Conservation (phyloP, 1,284 basidiomycete genomes). For the Melanopsichium pennsylvanicum region DNA sequence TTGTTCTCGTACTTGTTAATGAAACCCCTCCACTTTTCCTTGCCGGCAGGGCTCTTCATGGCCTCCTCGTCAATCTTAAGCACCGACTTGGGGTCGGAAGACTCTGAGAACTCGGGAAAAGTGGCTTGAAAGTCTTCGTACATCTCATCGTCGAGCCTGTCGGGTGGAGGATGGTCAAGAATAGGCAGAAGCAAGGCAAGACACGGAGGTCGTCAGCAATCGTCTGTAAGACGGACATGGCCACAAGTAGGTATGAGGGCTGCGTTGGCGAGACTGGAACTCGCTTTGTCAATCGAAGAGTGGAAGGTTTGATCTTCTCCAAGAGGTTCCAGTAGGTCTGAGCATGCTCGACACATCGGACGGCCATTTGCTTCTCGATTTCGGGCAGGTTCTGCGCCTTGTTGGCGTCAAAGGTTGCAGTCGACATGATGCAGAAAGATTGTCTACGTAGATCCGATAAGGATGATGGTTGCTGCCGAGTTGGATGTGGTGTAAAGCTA, state of each 20-base stretch:
- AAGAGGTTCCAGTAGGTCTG: slow-evolving; percentile 96
- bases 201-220: neutral
- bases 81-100: slow-evolving; percentile 74
- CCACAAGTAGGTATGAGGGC: too few species aligned
- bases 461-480: neutral
- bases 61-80: slow-evolving; percentile 85
- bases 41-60: slow-evolving; percentile 91
- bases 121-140: slow-evolving; percentile 77
- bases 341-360: slow-evolving; percentile 80
- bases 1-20: slow-evolving; percentile 77
- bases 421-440: slow-evolving; percentile 37
- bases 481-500: neutral
- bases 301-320: slow-evolving; percentile 79
- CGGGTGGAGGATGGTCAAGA: neutral
- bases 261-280: slow-evolving; percentile 2
- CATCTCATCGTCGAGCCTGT: slow-evolving; percentile 81
- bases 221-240: neutral
- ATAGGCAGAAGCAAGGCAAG: neutral
- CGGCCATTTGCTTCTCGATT: slow-evolving; percentile 96
- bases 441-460: neutral
- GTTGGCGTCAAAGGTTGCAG: slow-evolving; percentile 60
- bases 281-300: slow-evolving; percentile 82
- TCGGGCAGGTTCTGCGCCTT: slow-evolving; percentile 82
- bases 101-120: slow-evolving; percentile 83
- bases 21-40: slow-evolving; percentile 90